phyloP scores from a whole-genome alignment of 345 rosid genomes.

The Citrus trifoliata region DNA sequence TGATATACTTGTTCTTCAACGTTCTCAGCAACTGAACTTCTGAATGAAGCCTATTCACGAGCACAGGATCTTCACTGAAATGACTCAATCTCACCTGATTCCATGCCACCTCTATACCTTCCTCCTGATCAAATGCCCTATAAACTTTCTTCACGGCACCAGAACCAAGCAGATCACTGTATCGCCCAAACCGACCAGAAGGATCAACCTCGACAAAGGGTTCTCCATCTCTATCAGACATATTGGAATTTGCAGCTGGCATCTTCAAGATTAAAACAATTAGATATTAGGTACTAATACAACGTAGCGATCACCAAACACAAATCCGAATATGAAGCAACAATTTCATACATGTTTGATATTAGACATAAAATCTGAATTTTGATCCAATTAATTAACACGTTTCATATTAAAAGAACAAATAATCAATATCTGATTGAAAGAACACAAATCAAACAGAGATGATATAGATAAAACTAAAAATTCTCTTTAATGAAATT shows the following conservation, averaged over 20 bases:
- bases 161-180: conserved; percentile 50
- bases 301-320: not conserved
- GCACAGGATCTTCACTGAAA: conserved; percentile 42
- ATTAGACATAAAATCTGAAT: not conserved
- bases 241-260: conserved; percentile 44
- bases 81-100: conserved; percentile 58
- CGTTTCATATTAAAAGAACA: not conserved
- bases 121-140: conserved; percentile 74
- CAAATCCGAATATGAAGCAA: not conserved
- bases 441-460: not conserved
- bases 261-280: conserved; percentile 25
- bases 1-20: conserved; percentile 51
- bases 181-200: conserved; percentile 58
- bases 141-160: conserved; percentile 74
- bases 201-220: conserved; percentile 64
- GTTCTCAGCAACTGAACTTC: conserved; percentile 65
- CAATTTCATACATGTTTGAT: not conserved
- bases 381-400: not conserved
- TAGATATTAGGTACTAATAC: not conserved
- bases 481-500: not conserved
- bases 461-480: not conserved
- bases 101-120: conserved; percentile 80
- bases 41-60: conserved; percentile 53
- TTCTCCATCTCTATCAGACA: conserved; percentile 42
- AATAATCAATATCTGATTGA: not conserved